A percentile compares a stretch with the other conserved stretches of the same genome.
These are phyloP conservation scores for Globisporangium barbulae DNA, from an alignment of 352 stramenopile genomes.

Conservation along the genomic window DNA sequence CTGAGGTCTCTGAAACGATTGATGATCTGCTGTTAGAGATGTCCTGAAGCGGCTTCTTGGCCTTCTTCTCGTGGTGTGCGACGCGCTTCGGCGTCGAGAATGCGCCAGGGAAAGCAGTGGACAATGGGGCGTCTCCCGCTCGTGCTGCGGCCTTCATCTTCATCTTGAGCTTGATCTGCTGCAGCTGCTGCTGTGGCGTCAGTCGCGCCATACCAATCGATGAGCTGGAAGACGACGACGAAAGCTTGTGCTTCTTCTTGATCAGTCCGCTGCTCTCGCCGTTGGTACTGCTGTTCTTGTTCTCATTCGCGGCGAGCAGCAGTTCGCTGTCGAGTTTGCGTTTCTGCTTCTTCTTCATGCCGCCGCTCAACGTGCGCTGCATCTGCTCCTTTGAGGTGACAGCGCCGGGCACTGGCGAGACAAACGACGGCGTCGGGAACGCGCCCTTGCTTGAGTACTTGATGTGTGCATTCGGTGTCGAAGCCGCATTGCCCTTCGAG, in stretches of 20 bases:
- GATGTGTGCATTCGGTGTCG: constrained; percentile 6
- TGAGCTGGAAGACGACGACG: background rate
- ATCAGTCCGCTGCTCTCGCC: background rate
- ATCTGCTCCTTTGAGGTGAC: constrained; percentile 18
- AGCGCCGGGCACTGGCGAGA: constrained; percentile 31
- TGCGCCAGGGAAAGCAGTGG: constrained; percentile 1
- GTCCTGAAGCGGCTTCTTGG: constrained; percentile 29
- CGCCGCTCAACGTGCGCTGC: constrained; percentile 38
- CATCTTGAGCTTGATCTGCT: constrained; percentile 17
- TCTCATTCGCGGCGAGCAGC: constrained; percentile 12
- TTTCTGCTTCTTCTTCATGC: constrained; percentile 31
- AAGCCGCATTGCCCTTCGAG: background rate
- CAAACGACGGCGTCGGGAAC: constrained; percentile 36
- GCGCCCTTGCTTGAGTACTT: constrained; percentile 6
- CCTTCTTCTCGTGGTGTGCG: constrained; percentile 10
- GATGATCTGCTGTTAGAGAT: constrained; percentile 39
- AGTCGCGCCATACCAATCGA: constrained; percentile 2
- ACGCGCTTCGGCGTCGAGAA: constrained; percentile 7
- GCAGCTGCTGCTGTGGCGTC: constrained; percentile 12
- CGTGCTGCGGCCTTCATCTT: constrained; percentile 16
- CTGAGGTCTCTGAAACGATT: background rate
- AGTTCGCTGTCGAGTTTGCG: constrained; percentile 25
- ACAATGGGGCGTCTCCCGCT: background rate
- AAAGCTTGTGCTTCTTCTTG: constrained; percentile 27
- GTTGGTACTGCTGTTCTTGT: background rate